Base-by-base conservation (phyloP, 192 early-diverging fungal genomes). In the Umbelopsis isabellina region DNA sequence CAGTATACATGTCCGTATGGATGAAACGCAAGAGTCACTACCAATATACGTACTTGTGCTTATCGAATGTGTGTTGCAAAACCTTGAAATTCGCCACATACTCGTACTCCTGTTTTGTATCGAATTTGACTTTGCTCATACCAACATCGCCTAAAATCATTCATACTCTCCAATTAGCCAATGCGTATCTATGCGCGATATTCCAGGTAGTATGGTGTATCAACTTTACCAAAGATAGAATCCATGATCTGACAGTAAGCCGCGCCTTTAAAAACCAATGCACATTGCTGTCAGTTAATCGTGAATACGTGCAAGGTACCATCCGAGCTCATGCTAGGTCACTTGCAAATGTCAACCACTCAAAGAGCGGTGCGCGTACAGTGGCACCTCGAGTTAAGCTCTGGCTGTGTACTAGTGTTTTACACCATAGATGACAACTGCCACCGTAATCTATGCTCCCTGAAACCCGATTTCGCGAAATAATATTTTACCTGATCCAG, bases 51-150 rank as follows among this genome's bases (percentile, higher is more conserved):
- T 70, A 78, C 76, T 94, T 93, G 83, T 97, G 91, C 78, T 88
- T 92, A 82, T 93, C 87, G 72, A 99, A 94, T 49, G 83, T 81
- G 70, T 82, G 81, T 73, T 98, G 97, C 25, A 99, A 88, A 41
- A 99, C 84, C 83, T 99, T 98, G 80, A 86, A 99, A 82, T 99
- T 99, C 45, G 85, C 83, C 33, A 97, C 89, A 75, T 93, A 99
- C 80, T 99, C 97, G 80, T 97, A 97, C 72, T 98, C 95, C 64
- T 95, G 91, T 82, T 95, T 97, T 30, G 96, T 91, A 33, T 86
- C 82, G 74, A 98, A 99, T 78, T 97, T 98, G 69, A 99, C 97
- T 73, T 94, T 94, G 66, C 77, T 76, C 72, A 99, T 86, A 22
- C 90, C 90, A 12, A 98, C 88, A 84, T 98, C 85, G 41, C 78